Conservation (phyloP, 2,329 filamentous ascomycete species). For the Sclerotinia nivalis region DNA sequence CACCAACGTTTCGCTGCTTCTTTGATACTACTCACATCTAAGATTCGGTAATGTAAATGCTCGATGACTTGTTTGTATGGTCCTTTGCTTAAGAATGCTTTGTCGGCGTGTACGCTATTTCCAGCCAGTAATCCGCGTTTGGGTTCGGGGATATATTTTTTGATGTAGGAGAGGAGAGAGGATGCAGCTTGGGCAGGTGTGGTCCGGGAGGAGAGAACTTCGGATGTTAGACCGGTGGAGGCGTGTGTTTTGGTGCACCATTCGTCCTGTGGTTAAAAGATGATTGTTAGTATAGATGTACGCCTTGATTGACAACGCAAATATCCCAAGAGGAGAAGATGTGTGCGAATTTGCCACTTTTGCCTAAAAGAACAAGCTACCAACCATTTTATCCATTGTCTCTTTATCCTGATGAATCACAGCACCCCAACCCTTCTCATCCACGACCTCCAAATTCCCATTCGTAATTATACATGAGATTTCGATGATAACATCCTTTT, state of each 20-base stretch:
- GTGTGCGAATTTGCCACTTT: neutral
- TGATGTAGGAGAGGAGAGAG: constrained; percentile 75
- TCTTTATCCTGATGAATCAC: constrained; percentile 72
- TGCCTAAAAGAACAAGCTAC: neutral
- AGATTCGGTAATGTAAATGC: constrained; percentile 83
- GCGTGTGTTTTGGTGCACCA: constrained; percentile 87
- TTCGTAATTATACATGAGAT: constrained; percentile 92
- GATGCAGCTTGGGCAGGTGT: constrained; percentile 69
- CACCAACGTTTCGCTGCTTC: constrained; percentile 87
- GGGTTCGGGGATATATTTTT: constrained; percentile 65
- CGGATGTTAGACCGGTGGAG: constrained; percentile 75
- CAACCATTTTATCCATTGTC: constrained; percentile 69
- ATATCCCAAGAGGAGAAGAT: neutral
- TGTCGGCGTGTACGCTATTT: constrained; percentile 90
- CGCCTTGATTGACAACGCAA: neutral
- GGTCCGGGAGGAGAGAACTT: constrained; percentile 71
- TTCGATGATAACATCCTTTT: constrained; percentile 82
- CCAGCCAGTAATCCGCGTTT: constrained; percentile 77
- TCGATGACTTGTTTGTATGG: constrained; percentile 74
- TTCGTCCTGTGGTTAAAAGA: constrained; percentile 53
- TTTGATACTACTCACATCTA: constrained; percentile 91
- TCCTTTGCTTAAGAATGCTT: constrained; percentile 71
- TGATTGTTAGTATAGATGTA: neutral
- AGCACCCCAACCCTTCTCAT: constrained; percentile 75
- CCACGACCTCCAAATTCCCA: constrained; percentile 71